Evolutionary conservation across 768 basidiomycete genomes (phyloP).

Genomic region (Hypholoma fasciculare): DNA sequence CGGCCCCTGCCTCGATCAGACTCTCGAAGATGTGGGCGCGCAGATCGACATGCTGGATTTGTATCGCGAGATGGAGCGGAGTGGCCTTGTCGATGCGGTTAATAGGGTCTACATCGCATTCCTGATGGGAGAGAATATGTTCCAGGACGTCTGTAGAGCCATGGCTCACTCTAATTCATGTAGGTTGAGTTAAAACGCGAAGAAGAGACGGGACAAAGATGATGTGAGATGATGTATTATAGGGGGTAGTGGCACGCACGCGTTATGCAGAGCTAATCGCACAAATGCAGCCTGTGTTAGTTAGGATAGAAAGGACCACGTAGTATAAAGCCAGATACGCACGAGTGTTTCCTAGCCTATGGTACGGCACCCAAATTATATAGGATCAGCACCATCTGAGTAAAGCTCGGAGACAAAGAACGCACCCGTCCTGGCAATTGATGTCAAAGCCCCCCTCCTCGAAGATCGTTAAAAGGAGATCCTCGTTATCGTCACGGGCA

Average conservation of each 20-base stretch:
- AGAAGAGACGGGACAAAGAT: background rate
- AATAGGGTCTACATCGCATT: slow-evolving; percentile 79
- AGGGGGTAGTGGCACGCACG: slow-evolving; percentile 17
- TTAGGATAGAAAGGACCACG: slow-evolving; percentile 13
- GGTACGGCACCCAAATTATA: background rate
- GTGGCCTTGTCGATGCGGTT: slow-evolving; percentile 72
- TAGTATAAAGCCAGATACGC: slow-evolving; percentile 21
- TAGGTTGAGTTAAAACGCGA: background rate
- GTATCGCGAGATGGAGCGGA: slow-evolving; percentile 75
- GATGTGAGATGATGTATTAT: background rate
- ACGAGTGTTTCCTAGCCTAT: slow-evolving; percentile 80
- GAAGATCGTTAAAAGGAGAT: slow-evolving; percentile 62
- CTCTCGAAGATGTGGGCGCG: slow-evolving; percentile 57
- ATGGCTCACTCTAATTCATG: slow-evolving; percentile 42
- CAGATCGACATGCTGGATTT: slow-evolving; percentile 53
- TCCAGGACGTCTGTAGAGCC: slow-evolving; percentile 69
- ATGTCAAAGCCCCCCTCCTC: slow-evolving; percentile 61
- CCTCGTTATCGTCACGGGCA: slow-evolving; percentile 73
- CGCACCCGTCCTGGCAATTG: slow-evolving; percentile 79
- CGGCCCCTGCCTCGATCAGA: slow-evolving; percentile 79
- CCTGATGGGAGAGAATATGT: slow-evolving; percentile 69
- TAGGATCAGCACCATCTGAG: background rate
- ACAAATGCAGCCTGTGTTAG: slow-evolving; percentile 16
- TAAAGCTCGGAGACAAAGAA: slow-evolving; percentile 13
- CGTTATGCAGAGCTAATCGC: slow-evolving; percentile 26